These are phyloP conservation scores for Diaporthe amygdali DNA, from an alignment of 2,329 filamentous ascomycete genomes.

Conservation along the genomic window DNA sequence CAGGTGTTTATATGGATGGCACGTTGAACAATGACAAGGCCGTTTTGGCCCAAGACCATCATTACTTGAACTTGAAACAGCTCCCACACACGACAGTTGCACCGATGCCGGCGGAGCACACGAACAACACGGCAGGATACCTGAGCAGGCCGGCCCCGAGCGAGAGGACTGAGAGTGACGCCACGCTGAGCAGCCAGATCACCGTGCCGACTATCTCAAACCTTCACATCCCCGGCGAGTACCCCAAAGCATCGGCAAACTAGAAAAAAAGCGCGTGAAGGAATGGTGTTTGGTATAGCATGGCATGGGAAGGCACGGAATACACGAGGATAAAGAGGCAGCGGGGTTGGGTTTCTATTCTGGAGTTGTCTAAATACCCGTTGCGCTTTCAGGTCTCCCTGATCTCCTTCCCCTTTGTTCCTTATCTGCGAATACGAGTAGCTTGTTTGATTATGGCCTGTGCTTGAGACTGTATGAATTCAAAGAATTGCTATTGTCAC, in stretches of 20 bases:
- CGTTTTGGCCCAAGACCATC: not conserved
- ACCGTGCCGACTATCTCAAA: conserved; percentile 62
- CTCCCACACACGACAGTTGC: not conserved
- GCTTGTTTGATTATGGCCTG: not conserved
- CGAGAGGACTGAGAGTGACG: conserved; percentile 23
- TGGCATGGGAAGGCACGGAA: not conserved
- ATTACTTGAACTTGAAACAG: not conserved
- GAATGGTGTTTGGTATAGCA: not conserved
- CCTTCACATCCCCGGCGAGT: conserved; percentile 74
- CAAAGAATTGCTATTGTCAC: not conserved
- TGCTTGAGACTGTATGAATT: not conserved
- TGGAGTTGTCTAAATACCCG: conserved; percentile 19
- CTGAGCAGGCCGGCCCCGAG: conserved; percentile 11
- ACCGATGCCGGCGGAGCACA: not conserved
- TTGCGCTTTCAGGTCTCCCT: not conserved
- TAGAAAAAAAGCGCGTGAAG: not conserved
- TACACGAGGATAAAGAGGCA: not conserved
- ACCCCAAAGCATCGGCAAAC: conserved; percentile 46
- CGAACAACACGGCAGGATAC: not conserved
- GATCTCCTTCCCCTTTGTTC: not conserved
- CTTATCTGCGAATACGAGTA: not conserved
- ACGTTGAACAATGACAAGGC: not conserved
- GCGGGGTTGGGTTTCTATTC: not conserved
- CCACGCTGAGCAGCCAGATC: conserved; percentile 24
- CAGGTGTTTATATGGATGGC: conserved; percentile 6